Conservation (phyloP, 2,329 filamentous ascomycete species). For the Penicillium sp. region DNA sequence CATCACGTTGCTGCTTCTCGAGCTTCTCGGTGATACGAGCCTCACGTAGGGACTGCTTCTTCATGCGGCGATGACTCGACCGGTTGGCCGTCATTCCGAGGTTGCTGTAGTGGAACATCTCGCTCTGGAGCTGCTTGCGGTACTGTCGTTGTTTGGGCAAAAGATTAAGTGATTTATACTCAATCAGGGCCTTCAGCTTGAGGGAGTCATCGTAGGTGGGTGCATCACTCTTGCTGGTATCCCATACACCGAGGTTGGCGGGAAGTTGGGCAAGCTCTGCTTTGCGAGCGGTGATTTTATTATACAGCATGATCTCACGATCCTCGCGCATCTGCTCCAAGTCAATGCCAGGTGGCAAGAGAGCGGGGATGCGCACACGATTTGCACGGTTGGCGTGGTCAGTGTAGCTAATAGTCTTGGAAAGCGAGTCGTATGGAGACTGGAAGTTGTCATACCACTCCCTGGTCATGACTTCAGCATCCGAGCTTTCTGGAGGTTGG, state of each 20-base stretch:
- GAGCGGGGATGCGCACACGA: constrained; percentile 76
- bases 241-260: constrained; percentile 84
- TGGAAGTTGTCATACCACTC: constrained; percentile 68
- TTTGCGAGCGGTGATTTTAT: constrained; percentile 81
- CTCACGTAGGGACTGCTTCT: constrained; percentile 94
- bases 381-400: constrained; percentile 58
- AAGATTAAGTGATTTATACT: constrained; percentile 88
- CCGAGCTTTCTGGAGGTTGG: constrained; percentile 27
- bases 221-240: constrained; percentile 67
- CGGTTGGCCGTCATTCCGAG: constrained; percentile 96
- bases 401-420: constrained; percentile 35
- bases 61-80: constrained; percentile 83
- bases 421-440: constrained; percentile 63
- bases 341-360: constrained; percentile 86
- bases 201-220: constrained; percentile 71
- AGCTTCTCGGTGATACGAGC: constrained; percentile 97
- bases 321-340: constrained; percentile 82
- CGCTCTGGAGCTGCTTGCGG: constrained; percentile 79
- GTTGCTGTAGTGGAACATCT: constrained; percentile 95
- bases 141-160: constrained; percentile 83
- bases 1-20: constrained; percentile 97
- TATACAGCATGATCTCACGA: constrained; percentile 83
- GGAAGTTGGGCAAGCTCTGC: constrained; percentile 78
- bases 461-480: constrained; percentile 29
- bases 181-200: constrained; percentile 87